phyloP scores from a whole-genome alignment of 2,329 filamentous ascomycete genomes.

The Venturia asperata region DNA sequence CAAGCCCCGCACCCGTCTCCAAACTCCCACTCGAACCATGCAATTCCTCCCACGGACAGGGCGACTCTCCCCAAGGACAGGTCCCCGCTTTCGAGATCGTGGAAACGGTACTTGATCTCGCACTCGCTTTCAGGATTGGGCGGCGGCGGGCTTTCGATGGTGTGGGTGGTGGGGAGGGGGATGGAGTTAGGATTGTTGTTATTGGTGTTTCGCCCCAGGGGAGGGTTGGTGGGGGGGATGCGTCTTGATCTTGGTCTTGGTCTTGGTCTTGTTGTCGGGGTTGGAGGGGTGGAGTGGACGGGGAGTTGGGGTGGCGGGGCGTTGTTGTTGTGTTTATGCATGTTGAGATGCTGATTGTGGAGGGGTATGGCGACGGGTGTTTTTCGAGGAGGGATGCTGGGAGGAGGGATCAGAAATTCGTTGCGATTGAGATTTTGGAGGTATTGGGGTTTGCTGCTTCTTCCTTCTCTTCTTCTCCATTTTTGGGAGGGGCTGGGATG shows the following conservation, averaged over 20 bases:
- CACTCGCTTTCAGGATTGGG: background rate
- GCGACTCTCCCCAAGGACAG: background rate
- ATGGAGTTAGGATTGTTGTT: background rate
- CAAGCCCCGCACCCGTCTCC: background rate
- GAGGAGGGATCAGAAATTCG: background rate
- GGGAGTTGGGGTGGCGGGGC: background rate
- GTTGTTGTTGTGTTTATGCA: background rate
- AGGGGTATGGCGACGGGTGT: background rate
- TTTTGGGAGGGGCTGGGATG: too few species aligned
- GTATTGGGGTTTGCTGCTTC: too few species aligned
- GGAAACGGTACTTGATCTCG: background rate
- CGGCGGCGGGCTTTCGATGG: background rate
- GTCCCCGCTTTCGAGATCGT: background rate
- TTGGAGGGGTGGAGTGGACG: background rate
- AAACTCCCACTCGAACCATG: background rate
- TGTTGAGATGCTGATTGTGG: background rate
- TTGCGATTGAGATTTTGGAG: background rate
- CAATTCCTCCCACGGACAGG: background rate
- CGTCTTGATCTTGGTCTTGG: background rate
- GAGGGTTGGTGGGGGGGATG: background rate
- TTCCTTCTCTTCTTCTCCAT: too few species aligned
- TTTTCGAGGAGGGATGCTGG: background rate
- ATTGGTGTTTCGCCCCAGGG: conserved; percentile 3
- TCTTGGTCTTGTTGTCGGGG: background rate
- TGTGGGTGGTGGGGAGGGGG: background rate